phyloP scores from a whole-genome alignment of 441 rosid genomes.

The Euphorbia celastroides region DNA sequence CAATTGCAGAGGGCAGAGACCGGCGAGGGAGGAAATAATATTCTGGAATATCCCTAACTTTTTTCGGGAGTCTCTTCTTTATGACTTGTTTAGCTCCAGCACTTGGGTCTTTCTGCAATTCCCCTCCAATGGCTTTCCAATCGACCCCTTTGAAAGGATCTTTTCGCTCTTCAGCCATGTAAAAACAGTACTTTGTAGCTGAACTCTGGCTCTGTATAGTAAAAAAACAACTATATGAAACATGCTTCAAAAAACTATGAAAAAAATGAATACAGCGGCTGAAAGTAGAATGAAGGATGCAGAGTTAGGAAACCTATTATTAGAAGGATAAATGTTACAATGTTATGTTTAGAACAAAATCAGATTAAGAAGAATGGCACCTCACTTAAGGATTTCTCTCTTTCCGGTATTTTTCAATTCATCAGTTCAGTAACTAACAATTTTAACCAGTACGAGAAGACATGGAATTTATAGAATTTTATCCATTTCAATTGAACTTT shows the following conservation, averaged over 20 bases:
- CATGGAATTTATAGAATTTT: neutral
- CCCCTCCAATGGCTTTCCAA: slow-evolving; percentile 62
- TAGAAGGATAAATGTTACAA: neutral
- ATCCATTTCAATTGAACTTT: neutral
- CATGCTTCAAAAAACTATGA: neutral
- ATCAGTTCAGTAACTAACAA: neutral
- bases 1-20: slow-evolving; percentile 45
- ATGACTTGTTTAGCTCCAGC: slow-evolving; percentile 38
- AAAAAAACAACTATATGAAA: neutral
- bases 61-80: slow-evolving; percentile 70
- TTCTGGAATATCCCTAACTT: slow-evolving; percentile 71
- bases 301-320: neutral
- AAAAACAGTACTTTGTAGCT: neutral
- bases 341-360: neutral
- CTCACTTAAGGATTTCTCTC: neutral
- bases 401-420: neutral
- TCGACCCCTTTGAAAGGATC: slow-evolving; percentile 83
- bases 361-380: neutral
- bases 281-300: neutral
- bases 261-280: too few species aligned
- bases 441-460: neutral
- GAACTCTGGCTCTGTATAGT: neutral
- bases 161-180: slow-evolving; percentile 50
- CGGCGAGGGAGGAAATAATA: slow-evolving; percentile 73
- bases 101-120: slow-evolving; percentile 63